Evolutionary conservation across 805 yeast species (phyloP), one percentile per base, ranked within the genome.

Genomic region (Hanseniaspora nectarophila): DNA sequence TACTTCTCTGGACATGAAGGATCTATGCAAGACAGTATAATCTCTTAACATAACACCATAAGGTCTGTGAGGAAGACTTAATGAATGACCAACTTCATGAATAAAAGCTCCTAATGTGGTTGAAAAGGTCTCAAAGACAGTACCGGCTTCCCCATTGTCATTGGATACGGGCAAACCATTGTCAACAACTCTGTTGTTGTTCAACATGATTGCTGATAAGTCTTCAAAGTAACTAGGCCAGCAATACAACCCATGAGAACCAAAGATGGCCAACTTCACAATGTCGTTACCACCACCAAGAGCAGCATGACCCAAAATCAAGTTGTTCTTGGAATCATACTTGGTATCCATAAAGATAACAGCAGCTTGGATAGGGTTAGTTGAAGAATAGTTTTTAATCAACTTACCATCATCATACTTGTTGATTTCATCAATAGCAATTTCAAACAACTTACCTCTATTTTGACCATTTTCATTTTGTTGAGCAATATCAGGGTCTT

Each of bases 211-310:
- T 15, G 62, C 73, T 0, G 92, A 82, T n/a, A 74, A 73, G 61
- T 92, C 97, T 54, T 87, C 92, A 55, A 87, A 71, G 53, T 75
- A 76, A n/a, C 75, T 66, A n/a, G 98, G 97, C 94, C 95, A 92
- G 1, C 95, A 77, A 63, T 85, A 89, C 12, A 87, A 58, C 0
- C 95, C 92, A 61, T 92, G 97, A 6, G 95, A 81, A 5, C 98
- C 98, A 66, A 89, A 90, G 9, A 92, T 87, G 1, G 95, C 97
- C 51, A 92, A 67, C 56, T 80, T 80, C 40, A 86, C 70, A 40
- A 77, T 70, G 39, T 74, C 81, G 24, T 74, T 73, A 12, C 92
- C 92, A 28, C 97, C 97, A 43, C 97, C 97, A 16, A 90, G 68
- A 0, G 97, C 97, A 2, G 97, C 97, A 67, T 92, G 97, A 2